Conservation (phyloP, 2,329 filamentous ascomycete species). For the Phialophora macrospora region DNA sequence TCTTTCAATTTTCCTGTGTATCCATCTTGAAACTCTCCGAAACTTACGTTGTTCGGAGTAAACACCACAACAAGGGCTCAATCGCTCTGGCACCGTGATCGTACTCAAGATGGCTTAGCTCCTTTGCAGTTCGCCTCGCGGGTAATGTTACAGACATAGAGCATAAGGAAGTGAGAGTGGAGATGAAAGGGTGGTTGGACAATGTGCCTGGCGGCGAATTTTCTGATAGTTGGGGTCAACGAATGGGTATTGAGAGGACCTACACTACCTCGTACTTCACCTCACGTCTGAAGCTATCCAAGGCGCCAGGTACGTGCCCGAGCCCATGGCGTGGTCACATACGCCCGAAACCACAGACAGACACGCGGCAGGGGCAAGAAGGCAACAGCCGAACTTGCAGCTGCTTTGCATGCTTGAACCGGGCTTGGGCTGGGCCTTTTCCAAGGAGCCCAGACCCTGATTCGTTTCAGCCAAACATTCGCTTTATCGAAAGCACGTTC, state of each 20-base stretch:
- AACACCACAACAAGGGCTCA: neutral
- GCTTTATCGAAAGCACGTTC: conserved; percentile 20
- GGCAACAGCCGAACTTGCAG: conserved; percentile 2
- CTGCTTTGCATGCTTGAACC: neutral
- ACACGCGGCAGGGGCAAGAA: neutral
- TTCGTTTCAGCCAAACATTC: neutral
- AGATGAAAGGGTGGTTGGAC: neutral
- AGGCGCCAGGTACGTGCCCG: neutral
- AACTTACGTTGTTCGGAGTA: neutral
- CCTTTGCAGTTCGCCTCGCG: neutral
- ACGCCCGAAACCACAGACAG: neutral
- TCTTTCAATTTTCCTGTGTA: neutral
- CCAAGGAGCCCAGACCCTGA: neutral
- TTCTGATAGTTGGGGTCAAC: neutral
- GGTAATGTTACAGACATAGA: neutral
- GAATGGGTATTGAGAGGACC: neutral
- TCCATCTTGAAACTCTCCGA: neutral
- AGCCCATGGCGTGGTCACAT: neutral
- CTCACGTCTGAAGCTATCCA: neutral
- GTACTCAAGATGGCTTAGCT: neutral
- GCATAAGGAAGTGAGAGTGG: neutral
- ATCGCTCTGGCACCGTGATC: neutral
- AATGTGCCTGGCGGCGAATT: neutral
- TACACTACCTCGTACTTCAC: neutral
- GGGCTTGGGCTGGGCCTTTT: neutral